These are phyloP conservation scores for Colletotrichum cuscutae DNA, from an alignment of 2,329 filamentous ascomycete genomes.

Conservation along the genomic window DNA sequence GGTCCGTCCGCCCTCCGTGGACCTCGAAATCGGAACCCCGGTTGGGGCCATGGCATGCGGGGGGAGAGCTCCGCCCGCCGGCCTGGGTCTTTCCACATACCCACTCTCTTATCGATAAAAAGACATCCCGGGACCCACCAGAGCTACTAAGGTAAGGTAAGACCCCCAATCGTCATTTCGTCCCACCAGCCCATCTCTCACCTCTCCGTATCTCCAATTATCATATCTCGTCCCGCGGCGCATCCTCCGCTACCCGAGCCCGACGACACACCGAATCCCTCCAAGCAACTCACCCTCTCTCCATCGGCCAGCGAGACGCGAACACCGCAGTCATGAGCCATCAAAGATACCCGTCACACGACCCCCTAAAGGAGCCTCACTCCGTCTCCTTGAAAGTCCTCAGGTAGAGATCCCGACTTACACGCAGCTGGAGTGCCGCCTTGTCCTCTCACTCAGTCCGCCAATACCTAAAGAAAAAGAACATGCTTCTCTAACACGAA, in stretches of 20 bases:
- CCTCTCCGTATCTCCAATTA: not conserved
- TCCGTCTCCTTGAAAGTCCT: conserved; percentile 82
- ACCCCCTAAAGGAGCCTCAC: conserved; percentile 78
- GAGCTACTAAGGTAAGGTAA: not conserved
- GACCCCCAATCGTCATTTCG: conserved; percentile 11
- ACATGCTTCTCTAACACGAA: not conserved
- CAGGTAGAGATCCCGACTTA: conserved; percentile 53
- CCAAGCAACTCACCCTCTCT: not conserved
- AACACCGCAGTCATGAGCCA: conserved; percentile 60
- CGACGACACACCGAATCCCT: not conserved
- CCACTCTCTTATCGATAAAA: not conserved
- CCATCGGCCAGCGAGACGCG: not conserved
- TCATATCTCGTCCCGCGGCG: not conserved
- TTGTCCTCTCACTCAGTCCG: not conserved
- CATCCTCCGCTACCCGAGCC: not conserved
- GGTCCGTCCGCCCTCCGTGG: not conserved
- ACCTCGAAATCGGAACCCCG: not conserved
- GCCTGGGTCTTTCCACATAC: not conserved
- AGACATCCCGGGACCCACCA: not conserved
- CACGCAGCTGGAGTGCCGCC: not conserved
- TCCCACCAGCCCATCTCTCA: not conserved
- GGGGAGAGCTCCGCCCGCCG: conserved; percentile 1
- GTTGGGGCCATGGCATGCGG: not conserved
- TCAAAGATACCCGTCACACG: conserved; percentile 66
- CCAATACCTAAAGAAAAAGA: too few relatives aligned